Percentiles rank a stretch among this genome's conserved stretches.
Evolutionary conservation across 768 basidiomycete genomes (phyloP).

Genomic region (Rubroboletus pulcherrimus): DNA sequence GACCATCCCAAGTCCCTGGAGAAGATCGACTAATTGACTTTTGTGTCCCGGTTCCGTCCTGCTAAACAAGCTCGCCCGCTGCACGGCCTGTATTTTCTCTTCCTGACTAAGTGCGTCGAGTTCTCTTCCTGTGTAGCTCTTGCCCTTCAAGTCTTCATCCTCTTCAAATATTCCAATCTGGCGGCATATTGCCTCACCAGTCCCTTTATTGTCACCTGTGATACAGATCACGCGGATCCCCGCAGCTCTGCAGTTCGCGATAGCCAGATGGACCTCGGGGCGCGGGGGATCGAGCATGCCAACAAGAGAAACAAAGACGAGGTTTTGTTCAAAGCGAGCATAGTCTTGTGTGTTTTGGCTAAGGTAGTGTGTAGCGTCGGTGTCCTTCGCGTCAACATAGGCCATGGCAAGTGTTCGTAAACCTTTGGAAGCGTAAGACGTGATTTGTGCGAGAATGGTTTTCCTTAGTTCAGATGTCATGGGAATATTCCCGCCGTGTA

Average conservation of each 20-base stretch:
- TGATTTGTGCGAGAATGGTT: constrained; percentile 59
- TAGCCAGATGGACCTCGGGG: constrained; percentile 83
- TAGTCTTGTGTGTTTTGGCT: constrained; percentile 80
- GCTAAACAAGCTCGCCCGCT: constrained; percentile 85
- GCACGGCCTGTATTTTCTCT: constrained; percentile 84
- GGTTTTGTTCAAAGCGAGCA: constrained; percentile 82
- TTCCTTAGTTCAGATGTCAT: constrained; percentile 60
- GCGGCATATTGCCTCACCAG: constrained; percentile 94
- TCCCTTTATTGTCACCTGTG: constrained; percentile 97
- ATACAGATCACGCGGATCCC: constrained; percentile 97
- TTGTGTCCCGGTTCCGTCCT: constrained; percentile 96
- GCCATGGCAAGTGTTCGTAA: constrained; percentile 91
- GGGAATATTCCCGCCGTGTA: constrained; percentile 60
- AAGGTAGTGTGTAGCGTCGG: constrained; percentile 77
- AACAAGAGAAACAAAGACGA: constrained; percentile 93
- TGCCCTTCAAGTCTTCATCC: constrained; percentile 86
- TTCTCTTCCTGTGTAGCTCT: constrained; percentile 93
- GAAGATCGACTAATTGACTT: constrained; percentile 87
- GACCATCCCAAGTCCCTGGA: constrained; percentile 88
- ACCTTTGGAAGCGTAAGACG: constrained; percentile 74
- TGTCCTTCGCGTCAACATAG: constrained; percentile 73
- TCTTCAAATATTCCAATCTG: constrained; percentile 91
- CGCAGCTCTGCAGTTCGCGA: constrained; percentile 87
- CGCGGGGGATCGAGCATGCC: constrained; percentile 98
- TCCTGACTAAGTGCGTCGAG: constrained; percentile 75